phyloP scores from a whole-genome alignment of 1,284 basidiomycete species.

The Ustilago cynodontis region DNA sequence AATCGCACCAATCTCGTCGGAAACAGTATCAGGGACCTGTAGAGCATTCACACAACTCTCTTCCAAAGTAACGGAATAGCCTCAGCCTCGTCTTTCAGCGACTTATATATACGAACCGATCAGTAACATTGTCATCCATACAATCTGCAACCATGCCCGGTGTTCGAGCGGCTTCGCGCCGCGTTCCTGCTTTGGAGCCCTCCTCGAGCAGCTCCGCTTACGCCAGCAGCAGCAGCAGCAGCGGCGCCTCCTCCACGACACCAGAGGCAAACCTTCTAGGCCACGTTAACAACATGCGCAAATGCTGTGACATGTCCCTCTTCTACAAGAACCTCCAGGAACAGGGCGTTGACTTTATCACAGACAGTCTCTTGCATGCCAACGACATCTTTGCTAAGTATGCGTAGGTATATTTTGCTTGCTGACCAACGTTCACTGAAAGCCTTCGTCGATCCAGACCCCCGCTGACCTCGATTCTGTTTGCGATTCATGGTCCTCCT shows the following conservation, averaged over 20 bases:
- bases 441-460: neutral
- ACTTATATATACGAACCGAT: neutral
- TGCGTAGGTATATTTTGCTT: slow-evolving; percentile 29
- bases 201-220: slow-evolving; percentile 24
- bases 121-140: neutral
- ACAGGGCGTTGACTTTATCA: slow-evolving; percentile 47
- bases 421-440: neutral
- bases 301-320: slow-evolving; percentile 52
- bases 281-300: slow-evolving; percentile 57
- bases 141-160: slow-evolving; percentile 33
- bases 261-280: slow-evolving; percentile 40
- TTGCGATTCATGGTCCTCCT: neutral
- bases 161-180: slow-evolving; percentile 38
- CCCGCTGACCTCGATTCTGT: neutral
- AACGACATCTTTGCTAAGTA: slow-evolving; percentile 50
- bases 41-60: neutral
- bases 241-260: slow-evolving; percentile 21
- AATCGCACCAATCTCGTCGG: neutral
- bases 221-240: slow-evolving; percentile 27
- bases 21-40: neutral
- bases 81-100: neutral
- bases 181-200: slow-evolving; percentile 23
- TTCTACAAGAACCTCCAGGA: slow-evolving; percentile 40
- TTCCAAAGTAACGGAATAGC: neutral
- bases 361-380: slow-evolving; percentile 48